Percentiles rank a stretch among this genome's conserved stretches.
These are phyloP conservation scores for Hypoxylon sp. DNA, from an alignment of 2,329 filamentous ascomycete genomes.

Conservation along the genomic window DNA sequence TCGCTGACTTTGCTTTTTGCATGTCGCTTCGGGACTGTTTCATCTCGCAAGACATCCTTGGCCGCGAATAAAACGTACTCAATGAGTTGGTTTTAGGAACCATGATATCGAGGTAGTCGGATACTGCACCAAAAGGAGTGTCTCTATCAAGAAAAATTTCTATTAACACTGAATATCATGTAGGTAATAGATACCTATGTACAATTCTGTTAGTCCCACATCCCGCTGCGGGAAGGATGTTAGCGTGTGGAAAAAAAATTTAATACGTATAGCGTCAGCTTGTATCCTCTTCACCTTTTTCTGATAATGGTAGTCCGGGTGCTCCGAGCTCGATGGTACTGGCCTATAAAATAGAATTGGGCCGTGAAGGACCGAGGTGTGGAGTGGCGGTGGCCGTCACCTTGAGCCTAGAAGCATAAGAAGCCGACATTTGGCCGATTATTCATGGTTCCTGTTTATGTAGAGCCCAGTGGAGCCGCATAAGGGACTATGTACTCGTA, in stretches of 20 bases:
- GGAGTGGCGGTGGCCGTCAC: constrained; percentile 45
- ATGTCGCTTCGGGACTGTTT: constrained; percentile 23
- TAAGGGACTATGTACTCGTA: constrained; percentile 15
- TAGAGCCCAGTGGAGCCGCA: constrained; percentile 41
- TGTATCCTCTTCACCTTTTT: constrained; percentile 24
- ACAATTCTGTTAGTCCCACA: constrained; percentile 22
- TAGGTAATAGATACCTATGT: constrained; percentile 25
- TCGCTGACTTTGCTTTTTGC: constrained; percentile 13
- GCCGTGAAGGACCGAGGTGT: constrained; percentile 50
- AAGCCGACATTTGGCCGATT: constrained; percentile 50
- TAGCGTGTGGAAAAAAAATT: constrained; percentile 40
- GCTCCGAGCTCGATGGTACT: constrained; percentile 32
- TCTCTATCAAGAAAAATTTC: constrained; percentile 37
- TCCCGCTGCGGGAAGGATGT: constrained; percentile 33
- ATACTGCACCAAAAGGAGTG: constrained; percentile 28
- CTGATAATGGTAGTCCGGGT: constrained; percentile 28
- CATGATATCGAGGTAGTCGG: constrained; percentile 12
- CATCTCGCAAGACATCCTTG: constrained; percentile 22
- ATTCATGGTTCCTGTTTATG: constrained; percentile 37
- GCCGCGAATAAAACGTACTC: constrained; percentile 8
- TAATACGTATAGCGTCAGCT: constrained; percentile 5
- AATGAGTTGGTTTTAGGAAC: constrained; percentile 16
- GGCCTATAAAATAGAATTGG: constrained; percentile 41
- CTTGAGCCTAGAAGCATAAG: constrained; percentile 42
- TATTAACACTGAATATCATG: constrained; percentile 34